Evolutionary conservation across 116 monocot genomes (phyloP).

Genomic region (Posidonia oceanica): DNA sequence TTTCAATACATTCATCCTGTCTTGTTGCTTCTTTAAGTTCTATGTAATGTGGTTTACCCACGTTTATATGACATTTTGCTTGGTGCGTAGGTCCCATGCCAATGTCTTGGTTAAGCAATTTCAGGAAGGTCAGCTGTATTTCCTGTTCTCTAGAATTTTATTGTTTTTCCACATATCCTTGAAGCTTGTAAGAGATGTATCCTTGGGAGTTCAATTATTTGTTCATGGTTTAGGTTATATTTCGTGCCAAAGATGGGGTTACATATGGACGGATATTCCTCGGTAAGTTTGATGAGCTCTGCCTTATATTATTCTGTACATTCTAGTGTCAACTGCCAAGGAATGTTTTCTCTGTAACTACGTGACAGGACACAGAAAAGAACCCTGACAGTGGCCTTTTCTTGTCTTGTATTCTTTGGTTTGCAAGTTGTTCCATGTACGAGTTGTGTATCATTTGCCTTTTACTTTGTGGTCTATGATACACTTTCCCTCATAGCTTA

Average conservation of each 20-base stretch:
- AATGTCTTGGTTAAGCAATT: conserved; percentile 55
- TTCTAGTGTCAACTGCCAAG: no score
- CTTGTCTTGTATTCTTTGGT: no score
- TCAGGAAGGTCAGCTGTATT: conserved; percentile 32
- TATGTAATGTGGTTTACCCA: no score
- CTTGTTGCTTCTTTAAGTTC: no score
- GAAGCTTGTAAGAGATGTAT: not conserved
- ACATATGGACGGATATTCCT: conserved; percentile 51
- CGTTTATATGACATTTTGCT: not conserved
- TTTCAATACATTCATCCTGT: no score
- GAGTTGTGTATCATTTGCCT: no score
- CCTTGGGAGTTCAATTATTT: not conserved
- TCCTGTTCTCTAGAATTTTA: not conserved
- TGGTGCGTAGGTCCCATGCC: conserved; percentile 47
- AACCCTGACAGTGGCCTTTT: no score
- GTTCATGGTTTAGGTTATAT: conserved; percentile 35
- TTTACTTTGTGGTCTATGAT: no score
- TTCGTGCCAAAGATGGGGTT: conserved; percentile 39
- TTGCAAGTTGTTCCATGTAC: no score
- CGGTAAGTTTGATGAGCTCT: conserved; percentile 18
- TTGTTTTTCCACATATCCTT: not conserved
- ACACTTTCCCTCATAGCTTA: not conserved
- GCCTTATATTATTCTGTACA: no score
- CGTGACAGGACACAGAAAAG: no score
- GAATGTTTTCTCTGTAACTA: no score